phyloP scores from a whole-genome alignment of 1,139 yeast genomes.

The Arxiozyma telluris region DNA sequence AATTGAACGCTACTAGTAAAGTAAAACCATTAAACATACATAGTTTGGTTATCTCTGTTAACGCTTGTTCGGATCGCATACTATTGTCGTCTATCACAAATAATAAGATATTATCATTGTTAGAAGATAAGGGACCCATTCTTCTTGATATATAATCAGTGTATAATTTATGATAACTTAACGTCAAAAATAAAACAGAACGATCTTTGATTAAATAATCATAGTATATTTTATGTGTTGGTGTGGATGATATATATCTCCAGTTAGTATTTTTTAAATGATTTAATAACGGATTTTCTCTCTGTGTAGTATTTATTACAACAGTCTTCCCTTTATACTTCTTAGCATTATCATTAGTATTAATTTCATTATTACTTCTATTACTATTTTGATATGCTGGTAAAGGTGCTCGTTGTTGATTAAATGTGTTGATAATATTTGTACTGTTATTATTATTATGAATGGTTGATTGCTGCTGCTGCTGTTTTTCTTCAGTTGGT shows the following conservation, averaged over 20 bases:
- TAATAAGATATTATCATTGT: conserved; percentile 52
- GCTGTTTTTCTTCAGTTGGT: not conserved
- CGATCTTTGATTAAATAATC: conserved; percentile 60
- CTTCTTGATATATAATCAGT: conserved; percentile 80
- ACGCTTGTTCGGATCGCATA: conserved; percentile 59
- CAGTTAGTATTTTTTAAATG: conserved; percentile 42
- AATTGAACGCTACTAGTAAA: conserved; percentile 68
- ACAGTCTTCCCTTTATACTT: conserved; percentile 24
- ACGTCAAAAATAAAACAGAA: conserved; percentile 62
- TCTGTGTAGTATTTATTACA: conserved; percentile 46
- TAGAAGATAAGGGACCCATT: conserved; percentile 47
- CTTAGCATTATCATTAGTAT: not conserved
- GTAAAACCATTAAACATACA: conserved; percentile 67
- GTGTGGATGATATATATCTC: conserved; percentile 36
- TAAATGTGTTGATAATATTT: conserved; percentile 22
- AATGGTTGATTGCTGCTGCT: not conserved
- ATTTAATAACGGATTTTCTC: conserved; percentile 51
- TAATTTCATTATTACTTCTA: not conserved
- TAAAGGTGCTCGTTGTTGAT: conserved; percentile 12
- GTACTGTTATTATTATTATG: not conserved
- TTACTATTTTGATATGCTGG: not conserved
- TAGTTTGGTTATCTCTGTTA: conserved; percentile 61
- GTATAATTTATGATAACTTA: conserved; percentile 76
- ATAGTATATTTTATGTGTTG: conserved; percentile 41
- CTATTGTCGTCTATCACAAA: conserved; percentile 83